Conservation (phyloP, 2,329 filamentous ascomycete genomes). For the Cladosporium sp. region DNA sequence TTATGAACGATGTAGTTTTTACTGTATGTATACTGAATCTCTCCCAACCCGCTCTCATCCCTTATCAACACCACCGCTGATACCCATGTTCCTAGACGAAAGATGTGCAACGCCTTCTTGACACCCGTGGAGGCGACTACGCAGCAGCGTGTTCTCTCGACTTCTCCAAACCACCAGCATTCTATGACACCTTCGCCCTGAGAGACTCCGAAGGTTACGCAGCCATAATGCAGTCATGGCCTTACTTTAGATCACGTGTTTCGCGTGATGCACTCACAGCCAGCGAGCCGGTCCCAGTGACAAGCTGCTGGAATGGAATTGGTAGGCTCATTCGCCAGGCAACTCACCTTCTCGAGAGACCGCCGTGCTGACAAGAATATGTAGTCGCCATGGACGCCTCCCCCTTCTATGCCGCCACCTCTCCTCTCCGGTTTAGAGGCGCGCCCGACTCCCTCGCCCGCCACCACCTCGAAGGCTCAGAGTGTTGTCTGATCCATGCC, state of each 20-base stretch:
- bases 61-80: background rate
- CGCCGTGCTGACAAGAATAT: background rate
- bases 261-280: constrained; percentile 54
- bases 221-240: constrained; percentile 54
- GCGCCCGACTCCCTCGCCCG: constrained; percentile 57
- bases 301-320: constrained; percentile 62
- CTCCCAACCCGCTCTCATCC: too few relatives aligned
- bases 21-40: constrained; percentile 38
- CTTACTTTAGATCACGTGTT: constrained; percentile 50
- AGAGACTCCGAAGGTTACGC: constrained; percentile 51
- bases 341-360: background rate
- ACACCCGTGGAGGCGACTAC: constrained; percentile 56
- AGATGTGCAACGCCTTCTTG: constrained; percentile 53
- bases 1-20: constrained; percentile 62
- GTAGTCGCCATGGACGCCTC: constrained; percentile 47
- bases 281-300: constrained; percentile 53
- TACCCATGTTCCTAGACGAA: constrained; percentile 38
- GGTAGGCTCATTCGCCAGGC: background rate
- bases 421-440: constrained; percentile 57
- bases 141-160: constrained; percentile 61
- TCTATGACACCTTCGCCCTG: constrained; percentile 62
- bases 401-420: constrained; percentile 46
- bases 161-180: constrained; percentile 50
- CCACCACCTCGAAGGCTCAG: constrained; percentile 67
- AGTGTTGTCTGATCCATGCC: constrained; percentile 73